Percentiles rank a stretch among this genome's conserved stretches.
Evolutionary conservation across 1,139 yeast genomes (phyloP).

Genomic region (Yamadazyma sp.): DNA sequence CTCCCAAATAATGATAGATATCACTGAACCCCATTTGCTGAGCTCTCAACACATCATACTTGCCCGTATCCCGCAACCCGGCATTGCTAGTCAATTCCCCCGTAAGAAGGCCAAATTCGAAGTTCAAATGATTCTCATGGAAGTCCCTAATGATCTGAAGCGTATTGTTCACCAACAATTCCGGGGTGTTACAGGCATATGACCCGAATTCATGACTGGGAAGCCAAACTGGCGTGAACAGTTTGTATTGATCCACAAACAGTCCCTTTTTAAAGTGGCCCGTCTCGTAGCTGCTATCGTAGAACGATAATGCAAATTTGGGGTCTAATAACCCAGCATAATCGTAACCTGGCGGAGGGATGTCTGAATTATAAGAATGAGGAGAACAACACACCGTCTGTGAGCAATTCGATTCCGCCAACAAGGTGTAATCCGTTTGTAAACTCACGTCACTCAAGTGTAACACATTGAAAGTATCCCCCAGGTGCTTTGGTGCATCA

Average conservation of each 20-base stretch:
- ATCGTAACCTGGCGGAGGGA: slow-evolving; percentile 16
- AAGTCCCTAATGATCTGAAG: slow-evolving; percentile 23
- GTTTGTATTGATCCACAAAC: slow-evolving; percentile 17
- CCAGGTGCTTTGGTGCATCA: slow-evolving; percentile 21
- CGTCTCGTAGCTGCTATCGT: slow-evolving; percentile 22
- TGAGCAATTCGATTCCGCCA: slow-evolving; percentile 32
- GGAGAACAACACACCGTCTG: slow-evolving; percentile 27
- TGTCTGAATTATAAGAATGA: slow-evolving; percentile 18
- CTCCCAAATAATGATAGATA: slow-evolving; percentile 5
- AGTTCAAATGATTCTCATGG: slow-evolving; percentile 24
- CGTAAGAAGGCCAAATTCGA: slow-evolving; percentile 31
- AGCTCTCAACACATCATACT: slow-evolving; percentile 13
- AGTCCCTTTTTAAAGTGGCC: slow-evolving; percentile 20
- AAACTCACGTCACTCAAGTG: slow-evolving; percentile 29
- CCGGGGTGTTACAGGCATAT: slow-evolving; percentile 31
- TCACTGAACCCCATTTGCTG: slow-evolving; percentile 20
- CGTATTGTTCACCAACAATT: slow-evolving; percentile 27
- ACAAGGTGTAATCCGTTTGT: slow-evolving; percentile 24
- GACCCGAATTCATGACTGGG: slow-evolving; percentile 35
- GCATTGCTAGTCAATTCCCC: slow-evolving; percentile 21
- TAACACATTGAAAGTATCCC: slow-evolving; percentile 23
- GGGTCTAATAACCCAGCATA: slow-evolving; percentile 16
- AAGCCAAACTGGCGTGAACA: slow-evolving; percentile 35
- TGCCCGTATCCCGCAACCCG: slow-evolving; percentile 17
- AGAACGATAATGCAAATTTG: slow-evolving; percentile 20